phyloP scores from a whole-genome alignment of 2,329 filamentous ascomycete genomes.

The Colletotrichum sp. region DNA sequence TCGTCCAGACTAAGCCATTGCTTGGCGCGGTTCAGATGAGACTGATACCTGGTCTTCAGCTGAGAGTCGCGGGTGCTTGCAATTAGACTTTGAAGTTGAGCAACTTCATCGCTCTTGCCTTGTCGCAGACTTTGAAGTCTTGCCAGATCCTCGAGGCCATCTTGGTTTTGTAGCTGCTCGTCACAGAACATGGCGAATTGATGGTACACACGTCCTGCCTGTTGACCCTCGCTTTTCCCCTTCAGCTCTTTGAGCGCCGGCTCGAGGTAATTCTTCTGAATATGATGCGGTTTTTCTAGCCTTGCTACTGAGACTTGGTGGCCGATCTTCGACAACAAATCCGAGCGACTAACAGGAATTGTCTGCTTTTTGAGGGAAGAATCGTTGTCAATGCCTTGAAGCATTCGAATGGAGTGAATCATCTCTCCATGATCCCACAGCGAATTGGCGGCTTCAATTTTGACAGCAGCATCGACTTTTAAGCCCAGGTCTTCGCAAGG shows the following conservation, averaged over 20 bases:
- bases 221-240: slow-evolving; percentile 68
- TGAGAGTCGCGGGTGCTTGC: slow-evolving; percentile 55
- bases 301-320: slow-evolving; percentile 89
- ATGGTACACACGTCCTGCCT: slow-evolving; percentile 89
- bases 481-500: slow-evolving; percentile 75
- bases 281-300: slow-evolving; percentile 88
- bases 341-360: slow-evolving; percentile 74
- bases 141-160: slow-evolving; percentile 82
- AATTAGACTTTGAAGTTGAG: slow-evolving; percentile 70
- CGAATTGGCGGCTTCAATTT: slow-evolving; percentile 85
- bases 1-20: slow-evolving; percentile 92
- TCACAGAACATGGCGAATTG: slow-evolving; percentile 97
- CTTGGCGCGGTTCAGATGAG: slow-evolving; percentile 74
- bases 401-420: slow-evolving; percentile 85
- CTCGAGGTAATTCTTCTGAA: slow-evolving; percentile 84
- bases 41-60: slow-evolving; percentile 60
- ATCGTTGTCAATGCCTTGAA: slow-evolving; percentile 73
- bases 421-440: slow-evolving; percentile 95
- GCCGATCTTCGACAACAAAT: slow-evolving; percentile 85
- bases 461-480: slow-evolving; percentile 76
- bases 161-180: slow-evolving; percentile 86
- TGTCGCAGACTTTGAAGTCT: slow-evolving; percentile 81
- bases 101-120: slow-evolving; percentile 81
- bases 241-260: slow-evolving; percentile 84
- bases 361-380: slow-evolving; percentile 70